phyloP scores from a whole-genome alignment of 495 filamentous ascomycete genomes.

The Cryomyces minteri region DNA sequence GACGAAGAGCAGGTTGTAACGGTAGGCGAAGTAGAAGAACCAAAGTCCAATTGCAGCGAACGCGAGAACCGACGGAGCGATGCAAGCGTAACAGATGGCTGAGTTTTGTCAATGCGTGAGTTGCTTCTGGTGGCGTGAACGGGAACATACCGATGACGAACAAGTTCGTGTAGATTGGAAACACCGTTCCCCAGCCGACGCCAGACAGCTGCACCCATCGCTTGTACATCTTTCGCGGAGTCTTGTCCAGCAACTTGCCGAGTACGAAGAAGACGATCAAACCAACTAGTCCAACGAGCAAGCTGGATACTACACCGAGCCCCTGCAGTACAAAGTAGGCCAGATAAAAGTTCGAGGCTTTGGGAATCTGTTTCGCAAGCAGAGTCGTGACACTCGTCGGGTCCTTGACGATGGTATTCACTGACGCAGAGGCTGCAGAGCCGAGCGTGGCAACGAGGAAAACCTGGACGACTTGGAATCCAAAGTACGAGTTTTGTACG shows the following conservation, averaged over 20 bases:
- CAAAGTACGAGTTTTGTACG: constrained; percentile 84
- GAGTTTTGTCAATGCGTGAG: background rate
- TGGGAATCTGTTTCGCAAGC: constrained; percentile 59
- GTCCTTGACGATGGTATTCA: constrained; percentile 39
- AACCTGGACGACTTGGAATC: constrained; percentile 88
- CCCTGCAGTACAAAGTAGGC: constrained; percentile 91
- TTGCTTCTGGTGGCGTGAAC: background rate
- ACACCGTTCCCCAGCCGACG: constrained; percentile 77
- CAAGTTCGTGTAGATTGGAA: constrained; percentile 74
- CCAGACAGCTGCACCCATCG: constrained; percentile 45
- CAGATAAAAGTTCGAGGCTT: constrained; percentile 83
- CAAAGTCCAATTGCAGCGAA: constrained; percentile 72
- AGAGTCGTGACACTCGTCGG: constrained; percentile 42
- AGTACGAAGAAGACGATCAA: constrained; percentile 61
- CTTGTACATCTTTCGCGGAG: constrained; percentile 59
- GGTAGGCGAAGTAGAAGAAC: constrained; percentile 83
- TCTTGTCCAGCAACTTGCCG: constrained; percentile 50
- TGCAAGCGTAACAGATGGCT: constrained; percentile 76
- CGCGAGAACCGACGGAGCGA: constrained; percentile 76
- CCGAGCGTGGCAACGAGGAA: constrained; percentile 76
- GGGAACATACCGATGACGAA: constrained; percentile 42
- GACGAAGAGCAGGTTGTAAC: constrained; percentile 90
- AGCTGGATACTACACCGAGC: constrained; percentile 57
- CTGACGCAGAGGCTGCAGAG: constrained; percentile 55
- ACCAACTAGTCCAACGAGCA: constrained; percentile 60